A percentile compares a stretch with the other conserved stretches of the same genome.
Conservation (phyloP, 306 rosid species). For the Betula pendula region DNA sequence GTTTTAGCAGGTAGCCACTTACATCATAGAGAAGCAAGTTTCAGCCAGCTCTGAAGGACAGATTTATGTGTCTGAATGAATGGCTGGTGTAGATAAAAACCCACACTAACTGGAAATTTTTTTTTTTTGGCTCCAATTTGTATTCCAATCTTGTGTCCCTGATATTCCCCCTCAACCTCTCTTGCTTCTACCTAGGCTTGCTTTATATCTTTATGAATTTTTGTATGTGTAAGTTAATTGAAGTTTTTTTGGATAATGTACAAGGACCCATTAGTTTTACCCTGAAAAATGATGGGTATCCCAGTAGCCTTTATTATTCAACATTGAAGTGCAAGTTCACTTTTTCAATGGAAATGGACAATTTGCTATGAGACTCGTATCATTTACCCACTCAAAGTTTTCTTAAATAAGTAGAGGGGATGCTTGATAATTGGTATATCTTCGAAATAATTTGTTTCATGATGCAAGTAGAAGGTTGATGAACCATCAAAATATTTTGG, state of each 20-base stretch:
- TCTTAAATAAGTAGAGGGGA: not conserved
- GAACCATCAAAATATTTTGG: conserved; percentile 17
- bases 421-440: not conserved
- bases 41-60: not conserved
- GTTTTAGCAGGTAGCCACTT: not conserved
- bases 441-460: conserved; percentile 12
- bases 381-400: not conserved
- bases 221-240: not conserved
- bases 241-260: not conserved
- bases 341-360: not conserved
- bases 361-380: not conserved
- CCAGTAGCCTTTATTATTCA: not conserved
- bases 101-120: not conserved
- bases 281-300: not conserved
- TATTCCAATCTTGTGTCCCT: not conserved
- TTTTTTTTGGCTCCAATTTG: not conserved
- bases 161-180: not conserved
- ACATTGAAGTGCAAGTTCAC: not conserved
- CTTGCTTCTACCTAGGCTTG: conserved; percentile 1
- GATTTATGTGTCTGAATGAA: not conserved
- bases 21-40: not conserved
- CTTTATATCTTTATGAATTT: not conserved
- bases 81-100: not conserved
- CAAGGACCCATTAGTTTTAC: not conserved
- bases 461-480: conserved; percentile 5